Conservation (phyloP, 306 rosid genomes). For the Oxytropis ochrocephala region DNA sequence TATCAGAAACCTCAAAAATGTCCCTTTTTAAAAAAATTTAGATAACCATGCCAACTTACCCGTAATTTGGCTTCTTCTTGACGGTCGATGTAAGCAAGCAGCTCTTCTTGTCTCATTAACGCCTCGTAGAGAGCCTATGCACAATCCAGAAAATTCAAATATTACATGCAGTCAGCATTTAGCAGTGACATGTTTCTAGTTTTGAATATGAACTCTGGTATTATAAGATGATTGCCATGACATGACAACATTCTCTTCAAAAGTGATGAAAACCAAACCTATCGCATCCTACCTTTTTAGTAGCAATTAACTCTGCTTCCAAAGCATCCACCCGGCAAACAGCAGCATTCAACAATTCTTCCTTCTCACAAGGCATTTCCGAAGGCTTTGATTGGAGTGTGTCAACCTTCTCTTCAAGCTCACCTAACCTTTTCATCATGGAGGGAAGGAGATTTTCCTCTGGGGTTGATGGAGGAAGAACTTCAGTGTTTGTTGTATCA, state of each 20-base stretch:
- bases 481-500: slow-evolving; percentile 36
- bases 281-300: slow-evolving; percentile 63
- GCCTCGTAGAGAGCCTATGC: slow-evolving; percentile 86
- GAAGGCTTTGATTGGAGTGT: slow-evolving; percentile 87
- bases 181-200: background rate
- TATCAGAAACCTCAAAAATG: slow-evolving; percentile 6
- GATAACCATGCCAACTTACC: slow-evolving; percentile 41
- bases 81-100: slow-evolving; percentile 85
- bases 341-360: slow-evolving; percentile 92
- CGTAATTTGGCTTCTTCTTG: slow-evolving; percentile 74
- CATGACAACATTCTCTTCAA: background rate
- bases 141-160: slow-evolving; percentile 19
- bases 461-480: slow-evolving; percentile 34
- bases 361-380: slow-evolving; percentile 89
- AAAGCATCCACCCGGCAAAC: slow-evolving; percentile 96
- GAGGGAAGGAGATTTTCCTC: slow-evolving; percentile 60
- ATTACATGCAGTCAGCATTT: background rate
- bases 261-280: background rate
- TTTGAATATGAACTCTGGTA: background rate
- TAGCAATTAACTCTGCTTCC: slow-evolving; percentile 96
- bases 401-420: slow-evolving; percentile 87
- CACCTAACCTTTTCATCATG: slow-evolving; percentile 60
- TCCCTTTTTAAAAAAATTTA: background rate
- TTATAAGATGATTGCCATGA: slow-evolving; percentile 1
- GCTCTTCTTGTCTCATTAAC: slow-evolving; percentile 91